phyloP scores from a whole-genome alignment of 306 rosid species.

The Ormosia emarginata region DNA sequence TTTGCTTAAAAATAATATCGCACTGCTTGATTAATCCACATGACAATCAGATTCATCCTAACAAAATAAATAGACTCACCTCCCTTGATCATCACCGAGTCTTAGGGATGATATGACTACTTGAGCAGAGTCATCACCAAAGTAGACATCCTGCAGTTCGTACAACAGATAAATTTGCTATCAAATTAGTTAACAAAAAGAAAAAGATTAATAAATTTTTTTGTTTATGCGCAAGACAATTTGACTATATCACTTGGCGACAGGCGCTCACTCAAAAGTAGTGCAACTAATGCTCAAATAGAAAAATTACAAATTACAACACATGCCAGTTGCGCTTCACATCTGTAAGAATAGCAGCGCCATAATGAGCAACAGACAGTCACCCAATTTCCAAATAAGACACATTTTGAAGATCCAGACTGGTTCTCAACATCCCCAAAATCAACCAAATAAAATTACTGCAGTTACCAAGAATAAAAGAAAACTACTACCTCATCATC shows the following conservation, averaged over 20 bases:
- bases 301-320: neutral
- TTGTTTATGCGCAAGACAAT: neutral
- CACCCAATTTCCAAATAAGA: neutral
- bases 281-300: neutral
- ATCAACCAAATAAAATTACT: constrained; percentile 13
- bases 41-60: neutral
- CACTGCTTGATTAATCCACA: neutral
- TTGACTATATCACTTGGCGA: neutral
- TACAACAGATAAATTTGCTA: constrained; percentile 18
- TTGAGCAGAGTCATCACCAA: constrained; percentile 96
- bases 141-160: constrained; percentile 79
- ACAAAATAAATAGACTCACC: constrained; percentile 54
- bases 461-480: constrained; percentile 1
- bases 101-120: constrained; percentile 90
- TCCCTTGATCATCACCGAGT: constrained; percentile 95
- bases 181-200: neutral
- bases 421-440: constrained; percentile 15
- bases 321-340: neutral
- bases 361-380: neutral
- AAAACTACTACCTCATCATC: constrained; percentile 80
- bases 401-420: neutral
- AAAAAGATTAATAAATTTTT: neutral
- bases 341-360: neutral
- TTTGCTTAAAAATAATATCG: neutral
- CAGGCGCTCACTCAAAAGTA: neutral